phyloP scores from a whole-genome alignment of 2,329 filamentous ascomycete genomes.

The Xylariales sp. region DNA sequence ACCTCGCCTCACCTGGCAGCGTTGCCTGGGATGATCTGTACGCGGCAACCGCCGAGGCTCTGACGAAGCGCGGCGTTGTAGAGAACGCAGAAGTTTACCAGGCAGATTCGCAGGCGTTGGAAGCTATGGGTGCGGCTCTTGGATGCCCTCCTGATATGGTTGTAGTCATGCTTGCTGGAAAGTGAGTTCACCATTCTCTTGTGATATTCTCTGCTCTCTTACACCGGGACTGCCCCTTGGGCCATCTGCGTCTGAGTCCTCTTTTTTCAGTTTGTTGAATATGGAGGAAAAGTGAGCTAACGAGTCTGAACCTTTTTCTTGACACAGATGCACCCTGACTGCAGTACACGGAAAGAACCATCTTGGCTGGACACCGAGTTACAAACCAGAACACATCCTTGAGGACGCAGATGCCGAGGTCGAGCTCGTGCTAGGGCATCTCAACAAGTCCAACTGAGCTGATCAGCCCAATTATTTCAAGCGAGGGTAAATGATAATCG shows the following conservation, averaged over 20 bases:
- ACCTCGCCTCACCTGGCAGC: conserved; percentile 42
- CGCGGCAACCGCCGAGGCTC: conserved; percentile 33
- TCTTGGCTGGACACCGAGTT: conserved; percentile 42
- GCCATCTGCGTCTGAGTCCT: too few species aligned
- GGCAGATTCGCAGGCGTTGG: conserved; percentile 30
- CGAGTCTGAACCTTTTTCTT: too few species aligned
- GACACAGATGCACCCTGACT: conserved; percentile 38
- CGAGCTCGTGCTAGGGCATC: too few species aligned
- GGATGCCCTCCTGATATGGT: conserved; percentile 30
- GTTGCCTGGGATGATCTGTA: conserved; percentile 49
- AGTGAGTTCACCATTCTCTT: too few species aligned
- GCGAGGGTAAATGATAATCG: too few species aligned
- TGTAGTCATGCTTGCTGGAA: conserved; percentile 34
- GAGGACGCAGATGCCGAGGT: conserved; percentile 41
- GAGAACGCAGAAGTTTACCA: conserved; percentile 27
- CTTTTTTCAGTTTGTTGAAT: too few species aligned
- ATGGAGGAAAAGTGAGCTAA: too few species aligned
- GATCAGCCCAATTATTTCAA: too few species aligned
- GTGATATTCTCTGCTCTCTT: too few species aligned
- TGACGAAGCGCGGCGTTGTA: conserved; percentile 35
- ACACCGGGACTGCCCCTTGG: too few species aligned
- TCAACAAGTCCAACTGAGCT: too few species aligned
- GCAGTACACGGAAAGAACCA: conserved; percentile 29
- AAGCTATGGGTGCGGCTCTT: conserved; percentile 36
- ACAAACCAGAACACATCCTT: conserved; percentile 38